Conservation (phyloP, 1,139 yeast species). For the Kodamaea ohmeri region DNA sequence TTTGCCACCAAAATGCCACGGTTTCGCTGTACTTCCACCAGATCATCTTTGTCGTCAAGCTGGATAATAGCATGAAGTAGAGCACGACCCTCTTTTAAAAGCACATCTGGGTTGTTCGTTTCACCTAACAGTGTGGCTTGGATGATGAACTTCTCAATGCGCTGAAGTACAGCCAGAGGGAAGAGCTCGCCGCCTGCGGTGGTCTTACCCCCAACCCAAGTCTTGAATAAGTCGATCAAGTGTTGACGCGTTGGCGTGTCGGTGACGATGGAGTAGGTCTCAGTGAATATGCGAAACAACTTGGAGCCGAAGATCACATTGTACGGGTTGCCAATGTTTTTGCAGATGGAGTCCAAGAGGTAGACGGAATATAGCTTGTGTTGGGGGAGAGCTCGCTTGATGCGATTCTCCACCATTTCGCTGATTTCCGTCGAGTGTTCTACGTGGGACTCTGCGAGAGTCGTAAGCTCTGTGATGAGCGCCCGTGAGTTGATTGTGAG, state of each 20-base stretch:
- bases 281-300: constrained; percentile 36
- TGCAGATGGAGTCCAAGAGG: constrained; percentile 42
- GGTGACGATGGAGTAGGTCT: constrained; percentile 38
- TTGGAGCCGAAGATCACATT: constrained; percentile 36
- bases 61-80: constrained; percentile 22
- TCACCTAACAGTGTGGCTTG: constrained; percentile 32
- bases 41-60: constrained; percentile 9
- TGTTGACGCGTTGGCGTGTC: constrained; percentile 38
- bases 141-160: constrained; percentile 40
- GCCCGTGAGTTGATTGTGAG: constrained; percentile 41
- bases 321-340: constrained; percentile 46
- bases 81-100: constrained; percentile 23
- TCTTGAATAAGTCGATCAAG: constrained; percentile 39
- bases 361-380: constrained; percentile 40
- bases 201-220: constrained; percentile 38
- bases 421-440: constrained; percentile 34
- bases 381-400: constrained; percentile 38
- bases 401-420: constrained; percentile 33
- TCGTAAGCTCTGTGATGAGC: constrained; percentile 39
- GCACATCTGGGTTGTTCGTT: constrained; percentile 17
- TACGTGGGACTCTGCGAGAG: constrained; percentile 33
- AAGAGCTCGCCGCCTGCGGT: constrained; percentile 38
- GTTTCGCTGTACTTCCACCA: constrained; percentile 10
- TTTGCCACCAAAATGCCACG: constrained; percentile 32
- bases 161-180: constrained; percentile 27